A percentile compares a stretch with the other conserved stretches of the same genome.
These are phyloP conservation scores for Plantago coronopus DNA, from an alignment of 305 asterid species.

Conservation along the genomic window DNA sequence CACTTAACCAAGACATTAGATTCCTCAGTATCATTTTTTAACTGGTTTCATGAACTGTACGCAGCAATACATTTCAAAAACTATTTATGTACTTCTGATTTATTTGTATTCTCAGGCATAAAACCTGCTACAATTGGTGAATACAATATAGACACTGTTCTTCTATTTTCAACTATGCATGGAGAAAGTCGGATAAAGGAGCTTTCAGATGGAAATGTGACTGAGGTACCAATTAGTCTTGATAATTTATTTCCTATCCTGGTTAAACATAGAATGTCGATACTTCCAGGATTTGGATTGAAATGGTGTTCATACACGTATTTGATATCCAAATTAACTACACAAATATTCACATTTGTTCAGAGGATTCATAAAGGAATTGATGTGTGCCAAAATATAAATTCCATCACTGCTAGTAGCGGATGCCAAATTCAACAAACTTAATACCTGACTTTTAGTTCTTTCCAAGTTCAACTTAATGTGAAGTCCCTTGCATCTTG, in stretches of 20 bases:
- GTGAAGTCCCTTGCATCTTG: neutral
- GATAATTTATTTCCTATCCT: slow-evolving; percentile 9
- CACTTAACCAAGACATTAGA: neutral
- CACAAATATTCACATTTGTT: too few species aligned
- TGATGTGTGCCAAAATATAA: too few species aligned
- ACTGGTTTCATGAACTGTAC: neutral
- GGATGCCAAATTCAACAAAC: neutral
- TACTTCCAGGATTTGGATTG: too few species aligned
- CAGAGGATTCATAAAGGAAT: too few species aligned
- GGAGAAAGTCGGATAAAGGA: slow-evolving; percentile 33
- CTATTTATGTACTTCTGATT: neutral
- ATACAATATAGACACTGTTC: slow-evolving; percentile 31
- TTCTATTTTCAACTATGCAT: slow-evolving; percentile 40
- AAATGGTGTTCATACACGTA: too few species aligned
- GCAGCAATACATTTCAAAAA: neutral
- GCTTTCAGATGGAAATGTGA: slow-evolving; percentile 48
- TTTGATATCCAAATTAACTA: too few species aligned
- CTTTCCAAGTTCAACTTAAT: neutral
- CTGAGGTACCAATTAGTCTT: slow-evolving; percentile 39
- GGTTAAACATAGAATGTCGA: neutral
- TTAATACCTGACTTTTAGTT: neutral
- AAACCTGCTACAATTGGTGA: slow-evolving; percentile 32
- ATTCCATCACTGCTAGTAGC: too few species aligned
- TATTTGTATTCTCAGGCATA: slow-evolving; percentile 40
- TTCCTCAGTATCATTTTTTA: slow-evolving; percentile 3